Evolutionary conservation across 176 grass and related monocot species (phyloP), one percentile per base, ranked within the genome.

Genomic region (Eragrostis nindensis): DNA sequence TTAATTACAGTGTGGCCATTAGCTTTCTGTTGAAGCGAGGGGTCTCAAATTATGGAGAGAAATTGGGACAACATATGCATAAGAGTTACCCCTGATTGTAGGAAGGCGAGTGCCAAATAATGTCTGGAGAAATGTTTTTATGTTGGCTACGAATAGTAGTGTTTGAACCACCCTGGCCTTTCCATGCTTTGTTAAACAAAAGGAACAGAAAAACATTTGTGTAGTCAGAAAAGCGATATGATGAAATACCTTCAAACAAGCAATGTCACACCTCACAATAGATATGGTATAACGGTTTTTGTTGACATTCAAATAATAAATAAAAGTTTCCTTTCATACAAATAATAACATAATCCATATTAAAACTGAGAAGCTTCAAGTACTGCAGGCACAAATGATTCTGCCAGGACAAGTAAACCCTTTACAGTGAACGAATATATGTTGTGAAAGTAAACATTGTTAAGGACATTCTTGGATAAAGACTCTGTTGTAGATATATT

Each of bases 91-190:
- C 12, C 95, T 86, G 40, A 98, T 59, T 26, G 90, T 95, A 25
- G 96, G 96, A 82, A 98, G 96, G 10, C 92, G 89, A 71, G 92
- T 98, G 29, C 96, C 96, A 45, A 98, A 90, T 43, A 98, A 44
- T 24, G 96, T 98, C 84, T 98, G 96, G 17, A 98, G 83, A 68
- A 98, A 84, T 0, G 96, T 98, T 48, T 98, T 98, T 81, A 98
- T 91, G 63, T 92, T 92, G n/a, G 86, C 91, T 15, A 98, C 96
- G 79, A 98, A 98, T 48, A 98, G 57, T 70, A 98, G 83, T 44
- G 96, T 98, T 22, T 98, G 96, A 68, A 98, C 92, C 36, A 98
- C 96, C 78, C 83, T 95, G 1, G 86, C 92, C 81, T 98, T 98
- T 61, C 95, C 92, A 68, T 68, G 18, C 96, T 89, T 54, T 80